Base-by-base conservation (phyloP, 345 rosid species). In the Pseudoturritis turrita region DNA sequence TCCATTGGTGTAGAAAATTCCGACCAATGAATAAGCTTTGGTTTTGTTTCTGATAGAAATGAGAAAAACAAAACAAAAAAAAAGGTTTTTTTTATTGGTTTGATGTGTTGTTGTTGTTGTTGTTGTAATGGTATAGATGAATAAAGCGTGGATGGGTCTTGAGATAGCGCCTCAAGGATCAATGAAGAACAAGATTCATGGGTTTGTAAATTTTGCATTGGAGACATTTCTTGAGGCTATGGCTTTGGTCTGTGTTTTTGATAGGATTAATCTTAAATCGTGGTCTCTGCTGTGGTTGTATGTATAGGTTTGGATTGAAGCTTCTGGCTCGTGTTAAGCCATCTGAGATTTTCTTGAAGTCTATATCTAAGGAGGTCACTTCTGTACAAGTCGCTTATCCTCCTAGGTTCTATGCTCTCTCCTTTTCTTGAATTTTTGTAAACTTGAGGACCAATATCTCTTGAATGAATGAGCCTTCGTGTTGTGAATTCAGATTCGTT, bases 291-390 rank as follows among this genome's bases (percentile, higher is more conserved):
- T 23, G 35, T 56, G 65, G n/a, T 41, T 50, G 18, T 18, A 12
- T 29, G 62, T 78, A n/a, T n/a, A 95, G 99, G 81, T 59, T 95
- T 43, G 99, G 98, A 10, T 72, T 95, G 89, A 78, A 62, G 89
- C 89, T 95, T 52, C 79, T 95, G 77, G 83, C 98, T 6, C 81
- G 92, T 77, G 90, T 89, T 49, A 91, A 89, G 79, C 99, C 99
- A 2, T 85, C 96, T 51, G 99, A 95, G 89, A 85, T 89, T 62
- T 88, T 95, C 85, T 80, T 89, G 70, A 91, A 89, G 73, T 95
- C 98, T 53, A 85, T 95, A 60, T 76, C 96, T 14, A 89, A 89
- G 77, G 97, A 89, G 21, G 87, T 91, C 53, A 75, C 96, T 69
- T 63, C 60, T 63, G 86, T 89, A 53, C 83, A 91, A 73, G 77